Evolutionary conservation across 2,329 filamentous ascomycete species (phyloP), one percentile per base, ranked within the genome.

Genomic region (Diaporthe sp.): DNA sequence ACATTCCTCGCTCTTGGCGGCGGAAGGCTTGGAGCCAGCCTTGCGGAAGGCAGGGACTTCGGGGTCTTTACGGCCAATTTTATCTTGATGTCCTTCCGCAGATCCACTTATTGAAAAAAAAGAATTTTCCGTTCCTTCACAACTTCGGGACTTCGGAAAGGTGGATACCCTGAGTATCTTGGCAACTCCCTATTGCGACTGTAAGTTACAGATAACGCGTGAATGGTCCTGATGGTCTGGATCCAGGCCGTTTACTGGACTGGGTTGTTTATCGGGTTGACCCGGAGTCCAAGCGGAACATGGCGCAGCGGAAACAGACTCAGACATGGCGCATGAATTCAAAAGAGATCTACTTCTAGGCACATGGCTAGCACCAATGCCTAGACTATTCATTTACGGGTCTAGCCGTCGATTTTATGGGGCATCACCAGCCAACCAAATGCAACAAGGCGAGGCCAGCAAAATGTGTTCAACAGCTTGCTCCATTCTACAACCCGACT

Each of bases 61-160:
- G 62, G 62, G 15, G 62, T 53, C 46, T 68, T 13, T 31, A 39
- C 62, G 62, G 62, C 46, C 62, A 53, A 68, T 68, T 68, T 53
- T 53, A 39, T 68, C 22, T 44, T n/a, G 60, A 53, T 25, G 9
- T 72, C 60, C 34, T 42, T 25, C 25, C 44, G 44, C 42, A 28
- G 57, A 19, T 72, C 71, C 71, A 72, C 71, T 72, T 53, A 37
- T 55, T 37, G 44, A 53, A 31, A 62, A 62, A 62, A 62, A 28
- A 62, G 46, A 61, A 42, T 55, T 62, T 72, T 72, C 34, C 31
- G 28, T 9, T 12, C 12, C 22, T 44, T 53, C 71, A 22, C 42
- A 42, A 46, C n/a, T 10, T 72, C 71, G 71, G 71, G 71, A 51
- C 44, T 72, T 72, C 71, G 71, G 71, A 25, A 72, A 62, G 46